Evolutionary conservation across 768 basidiomycete species (phyloP), one percentile per base, ranked within the genome.

Genomic region (Gymnopilus dilepis): DNA sequence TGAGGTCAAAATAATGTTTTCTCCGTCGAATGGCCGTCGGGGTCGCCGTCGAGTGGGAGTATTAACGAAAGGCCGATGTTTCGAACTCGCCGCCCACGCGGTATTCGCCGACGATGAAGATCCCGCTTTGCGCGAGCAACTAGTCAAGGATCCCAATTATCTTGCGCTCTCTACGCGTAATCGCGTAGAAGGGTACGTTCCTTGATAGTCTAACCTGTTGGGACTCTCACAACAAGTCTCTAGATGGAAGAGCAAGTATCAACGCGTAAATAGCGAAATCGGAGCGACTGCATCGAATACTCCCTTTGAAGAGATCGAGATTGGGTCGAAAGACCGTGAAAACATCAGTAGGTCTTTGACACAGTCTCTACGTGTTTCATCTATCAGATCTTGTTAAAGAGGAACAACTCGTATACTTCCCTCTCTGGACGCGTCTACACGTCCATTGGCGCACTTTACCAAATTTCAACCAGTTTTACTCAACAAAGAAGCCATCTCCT

Each of bases 371-470:
- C 28, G n/a, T n/a, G n/a, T 34, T 12, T 17, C 28, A 19, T 5
- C 22, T 13, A 12, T 34, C 6, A 33, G 6, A 43, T 34, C 6
- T 21, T 15, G 15, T 1, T 59, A 1, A 13, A 45, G 37, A 54
- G 31, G 30, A 40, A 11, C 28, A 47, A 19, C 26, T 43, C 17
- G 54, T 19, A 13, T 12, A 22, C n/a, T 57, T 52, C 34, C 51
- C 59, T 7, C 59, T 57, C 19, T 62, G 61, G 61, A 62, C 51
- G 26, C 33, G 50, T 4, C 31, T 58, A 4, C 61, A 62, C 42
- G 51, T 43, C 17, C 48, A 58, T 19, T 62, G 61, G 61, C 34
- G 56, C 21, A 58, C 43, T 1, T 24, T n/a, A 24, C 43, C 61
- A 11, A 4, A 31, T 17, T 62, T 26, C 12, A 62, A 62, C 43